phyloP scores from a whole-genome alignment of 352 stramenopile species.

The Globisporangium uncinulatum region DNA sequence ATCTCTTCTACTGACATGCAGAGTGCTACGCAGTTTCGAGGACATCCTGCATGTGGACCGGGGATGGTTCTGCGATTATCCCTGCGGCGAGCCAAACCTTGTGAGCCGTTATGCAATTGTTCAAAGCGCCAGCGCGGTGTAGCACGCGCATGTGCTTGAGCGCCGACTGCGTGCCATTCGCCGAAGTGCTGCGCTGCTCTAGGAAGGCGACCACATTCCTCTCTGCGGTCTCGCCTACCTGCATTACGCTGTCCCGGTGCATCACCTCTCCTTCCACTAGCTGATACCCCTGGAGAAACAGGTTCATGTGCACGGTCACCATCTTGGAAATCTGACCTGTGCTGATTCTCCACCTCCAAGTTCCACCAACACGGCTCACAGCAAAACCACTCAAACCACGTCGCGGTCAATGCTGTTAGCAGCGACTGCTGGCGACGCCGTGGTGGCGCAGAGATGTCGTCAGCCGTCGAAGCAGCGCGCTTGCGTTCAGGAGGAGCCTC shows the following conservation, averaged over 20 bases:
- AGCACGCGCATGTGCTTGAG: slow-evolving; percentile 3
- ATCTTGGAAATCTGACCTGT: background rate
- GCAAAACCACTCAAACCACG: background rate
- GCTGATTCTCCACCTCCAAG: background rate
- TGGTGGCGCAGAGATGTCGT: too few species aligned
- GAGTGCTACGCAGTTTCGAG: too few species aligned
- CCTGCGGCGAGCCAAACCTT: slow-evolving; percentile 1
- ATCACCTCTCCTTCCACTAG: slow-evolving; percentile 1
- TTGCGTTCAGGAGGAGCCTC: too few species aligned
- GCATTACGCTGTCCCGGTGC: slow-evolving; percentile 3
- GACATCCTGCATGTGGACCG: too few species aligned
- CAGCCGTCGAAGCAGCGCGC: too few species aligned
- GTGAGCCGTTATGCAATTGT: slow-evolving; percentile 2
- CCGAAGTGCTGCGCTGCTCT: background rate
- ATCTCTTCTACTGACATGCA: too few species aligned
- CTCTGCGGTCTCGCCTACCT: slow-evolving; percentile 3
- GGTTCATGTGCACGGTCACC: background rate
- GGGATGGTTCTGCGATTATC: too few species aligned
- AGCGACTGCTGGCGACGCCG: background rate
- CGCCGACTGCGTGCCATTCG: slow-evolving; percentile 3
- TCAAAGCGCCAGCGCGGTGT: slow-evolving; percentile 1
- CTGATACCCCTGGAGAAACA: background rate
- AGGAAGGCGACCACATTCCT: background rate
- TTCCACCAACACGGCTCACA: background rate
- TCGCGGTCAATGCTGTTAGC: background rate